Conservation (phyloP, 2,329 filamentous ascomycete genomes). For the Aspergillus transmontanensis region DNA sequence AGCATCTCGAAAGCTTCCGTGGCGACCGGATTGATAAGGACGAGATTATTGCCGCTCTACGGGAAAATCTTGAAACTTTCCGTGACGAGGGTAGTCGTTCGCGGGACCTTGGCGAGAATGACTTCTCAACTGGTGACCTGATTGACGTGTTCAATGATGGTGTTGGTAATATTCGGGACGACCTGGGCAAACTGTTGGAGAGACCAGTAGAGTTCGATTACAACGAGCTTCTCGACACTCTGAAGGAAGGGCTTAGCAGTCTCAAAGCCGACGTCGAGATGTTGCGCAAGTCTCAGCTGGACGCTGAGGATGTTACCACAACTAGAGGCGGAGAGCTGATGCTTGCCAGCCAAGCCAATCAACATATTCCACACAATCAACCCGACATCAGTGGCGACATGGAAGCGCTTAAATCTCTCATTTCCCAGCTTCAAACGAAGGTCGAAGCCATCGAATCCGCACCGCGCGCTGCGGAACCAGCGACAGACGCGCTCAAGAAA, state of each 20-base stretch:
- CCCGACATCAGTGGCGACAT: conserved; percentile 67
- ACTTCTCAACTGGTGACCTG: conserved; percentile 58
- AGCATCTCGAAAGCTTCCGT: conserved; percentile 32
- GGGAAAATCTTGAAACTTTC: conserved; percentile 46
- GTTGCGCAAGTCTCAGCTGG: conserved; percentile 62
- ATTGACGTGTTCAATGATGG: conserved; percentile 68
- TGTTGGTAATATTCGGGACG: conserved; percentile 72
- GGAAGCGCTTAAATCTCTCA: conserved; percentile 80
- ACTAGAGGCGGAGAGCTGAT: conserved; percentile 59
- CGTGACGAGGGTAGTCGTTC: conserved; percentile 57
- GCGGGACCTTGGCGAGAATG: conserved; percentile 57
- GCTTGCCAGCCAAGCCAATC: conserved; percentile 51
- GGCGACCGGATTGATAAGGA: conserved; percentile 53
- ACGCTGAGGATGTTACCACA: conserved; percentile 53
- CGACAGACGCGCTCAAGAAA: conserved; percentile 48
- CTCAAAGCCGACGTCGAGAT: conserved; percentile 77
- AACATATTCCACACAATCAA: conserved; percentile 39
- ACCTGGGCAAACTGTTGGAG: conserved; percentile 73
- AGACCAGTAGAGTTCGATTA: conserved; percentile 82
- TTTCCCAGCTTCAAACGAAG: conserved; percentile 80
- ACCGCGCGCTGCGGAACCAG: conserved; percentile 40
- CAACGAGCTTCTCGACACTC: conserved; percentile 84
- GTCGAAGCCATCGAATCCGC: conserved; percentile 71
- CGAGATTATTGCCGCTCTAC: conserved; percentile 62
- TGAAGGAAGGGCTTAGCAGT: conserved; percentile 77